Evolutionary conservation across 2,329 filamentous ascomycete genomes (phyloP), one percentile per base, ranked within the genome.

Genomic region (Colletotrichum zoysiae): DNA sequence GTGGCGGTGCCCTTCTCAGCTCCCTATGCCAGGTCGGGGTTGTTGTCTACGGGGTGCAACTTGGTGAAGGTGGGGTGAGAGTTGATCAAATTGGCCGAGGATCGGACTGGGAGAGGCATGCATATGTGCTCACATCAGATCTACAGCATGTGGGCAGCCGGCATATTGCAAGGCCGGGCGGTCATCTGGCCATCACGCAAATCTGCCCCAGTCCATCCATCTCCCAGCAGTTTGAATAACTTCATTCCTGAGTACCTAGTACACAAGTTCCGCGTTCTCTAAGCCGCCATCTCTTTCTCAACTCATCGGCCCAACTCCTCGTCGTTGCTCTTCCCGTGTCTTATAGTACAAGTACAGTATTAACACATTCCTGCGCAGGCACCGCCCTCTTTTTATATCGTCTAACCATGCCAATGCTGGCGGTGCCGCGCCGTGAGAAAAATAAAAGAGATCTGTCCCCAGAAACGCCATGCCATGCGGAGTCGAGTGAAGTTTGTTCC

Each of bases 401-500:
- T 72, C 65, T 72, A 72, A 72, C 70, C 65, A 51, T 72, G 70
- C 65, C 70, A 60, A 65, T 65, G 65, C 65, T 69, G 70, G 70
- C 70, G 70, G 66, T 72, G 70, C 70, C 65, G 46, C 65, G 69
- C 70, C 65, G 42, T 56, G 58, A 60, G 56, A 67, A 64, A 23
- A 53, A 42, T 33, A 50, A 51, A 38, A 48, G 50, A 44, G 26
- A 33, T 50, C 70, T 64, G 51, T 42, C 64, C 71, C 66, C 48
- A 67, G 64, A 67, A 74, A 74, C 73, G 73, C 73, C 73, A 71
- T 74, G 73, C 73, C 73, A 74, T 74, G 73, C 73, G 71, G 73
- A 74, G 73, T 73, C 71, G 71, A 74, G 73, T 73, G 73, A 74
- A 74, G 71, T 73, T 61, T 72, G 65, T 72, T 70, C 65, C 70